These are phyloP conservation scores for Xylaria longipes DNA, from an alignment of 495 filamentous ascomycete species.

Conservation along the genomic window DNA sequence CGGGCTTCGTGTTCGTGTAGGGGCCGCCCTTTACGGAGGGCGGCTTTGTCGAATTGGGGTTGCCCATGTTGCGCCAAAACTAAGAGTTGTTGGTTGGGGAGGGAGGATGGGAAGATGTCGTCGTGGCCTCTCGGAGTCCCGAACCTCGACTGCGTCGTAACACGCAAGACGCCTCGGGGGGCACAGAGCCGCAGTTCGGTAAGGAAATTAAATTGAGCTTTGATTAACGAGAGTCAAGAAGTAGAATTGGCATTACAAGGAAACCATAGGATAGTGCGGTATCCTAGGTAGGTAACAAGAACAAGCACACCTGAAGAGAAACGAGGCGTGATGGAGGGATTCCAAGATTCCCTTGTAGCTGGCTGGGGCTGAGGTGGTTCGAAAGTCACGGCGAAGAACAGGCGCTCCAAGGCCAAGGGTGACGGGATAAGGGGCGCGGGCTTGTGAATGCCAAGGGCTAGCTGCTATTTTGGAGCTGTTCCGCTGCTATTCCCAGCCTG, in stretches of 20 bases:
- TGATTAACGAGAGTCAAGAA: constrained; percentile 54
- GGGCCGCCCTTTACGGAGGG: constrained; percentile 40
- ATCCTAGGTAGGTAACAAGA: constrained; percentile 32
- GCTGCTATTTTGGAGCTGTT: constrained; percentile 23
- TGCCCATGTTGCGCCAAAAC: constrained; percentile 46
- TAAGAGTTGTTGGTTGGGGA: constrained; percentile 7
- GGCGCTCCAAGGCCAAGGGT: constrained; percentile 5
- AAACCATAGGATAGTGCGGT: constrained; percentile 35
- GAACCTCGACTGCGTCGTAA: not conserved
- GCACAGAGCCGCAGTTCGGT: constrained; percentile 8
- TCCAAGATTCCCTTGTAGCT: constrained; percentile 26
- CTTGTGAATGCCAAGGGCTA: constrained; percentile 21
- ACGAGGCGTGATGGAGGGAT: constrained; percentile 43
- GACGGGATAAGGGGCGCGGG: constrained; percentile 20
- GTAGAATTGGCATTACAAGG: constrained; percentile 52
- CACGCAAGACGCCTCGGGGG: constrained; percentile 20
- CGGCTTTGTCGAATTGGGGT: constrained; percentile 49
- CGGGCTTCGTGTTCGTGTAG: constrained; percentile 36
- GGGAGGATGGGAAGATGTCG: constrained; percentile 26
- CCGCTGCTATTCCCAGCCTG: not conserved
- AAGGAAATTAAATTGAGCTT: constrained; percentile 32
- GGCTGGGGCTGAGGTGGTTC: constrained; percentile 14
- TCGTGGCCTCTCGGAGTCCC: constrained; percentile 30
- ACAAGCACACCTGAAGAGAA: constrained; percentile 45
- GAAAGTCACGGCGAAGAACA: constrained; percentile 9